These are phyloP conservation scores for Phytophthora crassamura DNA, from an alignment of 352 stramenopile genomes.

Conservation along the genomic window DNA sequence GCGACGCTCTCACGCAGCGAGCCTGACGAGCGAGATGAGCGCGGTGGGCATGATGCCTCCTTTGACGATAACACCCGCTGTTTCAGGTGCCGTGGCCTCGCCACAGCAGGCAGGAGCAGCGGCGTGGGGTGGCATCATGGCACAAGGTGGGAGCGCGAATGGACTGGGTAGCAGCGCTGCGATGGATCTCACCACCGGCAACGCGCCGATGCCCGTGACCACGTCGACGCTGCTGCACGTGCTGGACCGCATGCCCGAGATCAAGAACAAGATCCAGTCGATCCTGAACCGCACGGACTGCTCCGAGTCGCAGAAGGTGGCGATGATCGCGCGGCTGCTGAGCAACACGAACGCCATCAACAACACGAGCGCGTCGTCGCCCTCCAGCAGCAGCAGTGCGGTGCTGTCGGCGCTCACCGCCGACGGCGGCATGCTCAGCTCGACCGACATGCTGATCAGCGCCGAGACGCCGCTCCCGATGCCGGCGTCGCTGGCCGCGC, in stretches of 20 bases:
- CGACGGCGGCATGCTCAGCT: constrained; percentile 39
- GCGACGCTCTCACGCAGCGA: constrained; percentile 52
- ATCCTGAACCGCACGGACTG: constrained; percentile 86
- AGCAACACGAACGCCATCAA: constrained; percentile 88
- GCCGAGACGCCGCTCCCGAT: constrained; percentile 61
- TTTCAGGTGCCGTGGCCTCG: constrained; percentile 14
- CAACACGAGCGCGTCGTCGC: constrained; percentile 39
- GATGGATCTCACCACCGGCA: constrained; percentile 30
- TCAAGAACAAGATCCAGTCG: constrained; percentile 91
- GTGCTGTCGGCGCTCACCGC: constrained; percentile 38
- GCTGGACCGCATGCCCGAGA: constrained; percentile 87
- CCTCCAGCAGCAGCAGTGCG: constrained; percentile 22
- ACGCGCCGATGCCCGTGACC: constrained; percentile 67
- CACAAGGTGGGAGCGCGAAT: constrained; percentile 31
- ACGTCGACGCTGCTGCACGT: constrained; percentile 84
- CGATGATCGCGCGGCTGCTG: constrained; percentile 86
- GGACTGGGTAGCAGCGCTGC: constrained; percentile 14
- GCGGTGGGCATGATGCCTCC: constrained; percentile 18
- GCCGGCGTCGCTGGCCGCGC: constrained; percentile 41
- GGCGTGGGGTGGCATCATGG: constrained; percentile 42
- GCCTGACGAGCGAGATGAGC: constrained; percentile 39
- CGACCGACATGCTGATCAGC: constrained; percentile 45
- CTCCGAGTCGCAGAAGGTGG: constrained; percentile 89
- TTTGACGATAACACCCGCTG: constrained; percentile 19
- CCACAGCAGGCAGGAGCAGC: constrained; percentile 5